These are phyloP conservation scores for Escallonia rubra DNA, from an alignment of 129 eudicot species.

Conservation along the genomic window DNA sequence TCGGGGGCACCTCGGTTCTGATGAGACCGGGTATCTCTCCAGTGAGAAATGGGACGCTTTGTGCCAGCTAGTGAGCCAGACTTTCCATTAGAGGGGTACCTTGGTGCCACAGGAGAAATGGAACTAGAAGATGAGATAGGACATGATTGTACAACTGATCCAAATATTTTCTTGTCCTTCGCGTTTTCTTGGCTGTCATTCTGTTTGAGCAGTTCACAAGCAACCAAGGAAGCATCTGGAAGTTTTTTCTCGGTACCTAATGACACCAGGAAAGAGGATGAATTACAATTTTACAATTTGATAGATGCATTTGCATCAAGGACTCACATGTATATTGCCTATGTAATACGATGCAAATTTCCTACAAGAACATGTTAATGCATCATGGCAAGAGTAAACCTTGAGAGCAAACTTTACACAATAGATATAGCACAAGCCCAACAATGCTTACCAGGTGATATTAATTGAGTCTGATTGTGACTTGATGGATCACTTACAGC, in stretches of 20 bases:
- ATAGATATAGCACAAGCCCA: background rate
- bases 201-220: constrained; percentile 29
- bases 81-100: constrained; percentile 21
- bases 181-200: constrained; percentile 30
- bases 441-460: constrained; percentile 43
- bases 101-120: constrained; percentile 26
- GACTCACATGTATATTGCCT: background rate
- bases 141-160: constrained; percentile 24
- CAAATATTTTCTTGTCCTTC: constrained; percentile 26
- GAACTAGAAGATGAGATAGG: constrained; percentile 31
- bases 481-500: constrained; percentile 30
- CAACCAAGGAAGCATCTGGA: constrained; percentile 23
- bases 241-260: constrained; percentile 31
- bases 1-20: constrained; percentile 75
- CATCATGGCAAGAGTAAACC: background rate
- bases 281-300: background rate
- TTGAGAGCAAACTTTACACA: background rate
- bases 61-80: constrained; percentile 51
- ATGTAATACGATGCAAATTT: background rate
- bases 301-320: background rate
- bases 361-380: background rate
- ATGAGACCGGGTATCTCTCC: constrained; percentile 89
- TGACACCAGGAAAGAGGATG: constrained; percentile 11
- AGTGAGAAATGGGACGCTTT: constrained; percentile 74
- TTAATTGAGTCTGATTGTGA: constrained; percentile 29